A percentile compares a stretch with the other conserved stretches of the same genome.
Conservation (phyloP, 495 filamentous ascomycete species). For the Halenospora varia region DNA sequence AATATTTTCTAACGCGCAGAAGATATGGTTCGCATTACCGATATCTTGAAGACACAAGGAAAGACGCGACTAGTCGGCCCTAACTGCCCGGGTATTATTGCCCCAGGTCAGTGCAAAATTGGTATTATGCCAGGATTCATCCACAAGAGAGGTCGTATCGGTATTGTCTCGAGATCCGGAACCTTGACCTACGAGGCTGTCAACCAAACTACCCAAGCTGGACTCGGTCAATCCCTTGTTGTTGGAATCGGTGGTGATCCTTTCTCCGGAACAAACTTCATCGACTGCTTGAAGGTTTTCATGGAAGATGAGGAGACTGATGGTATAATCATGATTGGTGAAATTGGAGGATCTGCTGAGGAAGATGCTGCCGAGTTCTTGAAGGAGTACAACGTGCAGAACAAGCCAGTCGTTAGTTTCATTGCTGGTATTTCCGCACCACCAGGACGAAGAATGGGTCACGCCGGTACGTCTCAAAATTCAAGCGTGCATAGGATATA, state of each 20-base stretch:
- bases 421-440: conserved; percentile 98
- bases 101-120: conserved; percentile 98
- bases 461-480: conserved; percentile 59
- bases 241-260: conserved; percentile 98
- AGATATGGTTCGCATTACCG: conserved; percentile 99
- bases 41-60: conserved; percentile 94
- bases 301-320: conserved; percentile 94
- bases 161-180: conserved; percentile 96
- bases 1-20: conserved; percentile 10
- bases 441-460: conserved; percentile 94
- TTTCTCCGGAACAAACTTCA: conserved; percentile 99
- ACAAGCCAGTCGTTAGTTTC: conserved; percentile 97
- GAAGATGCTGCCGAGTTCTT: conserved; percentile 97
- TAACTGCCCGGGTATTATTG: conserved; percentile 99
- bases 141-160: conserved; percentile 97
- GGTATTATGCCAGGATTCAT: conserved; percentile 99
- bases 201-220: conserved; percentile 97
- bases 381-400: conserved; percentile 80
- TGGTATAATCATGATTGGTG: conserved; percentile 99
- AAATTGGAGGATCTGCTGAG: conserved; percentile 96
- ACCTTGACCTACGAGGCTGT: conserved; percentile 99
- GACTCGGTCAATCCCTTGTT: conserved; percentile 95
- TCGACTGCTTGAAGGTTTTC: conserved; percentile 97
- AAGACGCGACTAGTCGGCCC: conserved; percentile 96
- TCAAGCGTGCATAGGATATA: neutral